Base-by-base conservation (phyloP, 768 basidiomycete species). In the Lactarius sanguifluus region DNA sequence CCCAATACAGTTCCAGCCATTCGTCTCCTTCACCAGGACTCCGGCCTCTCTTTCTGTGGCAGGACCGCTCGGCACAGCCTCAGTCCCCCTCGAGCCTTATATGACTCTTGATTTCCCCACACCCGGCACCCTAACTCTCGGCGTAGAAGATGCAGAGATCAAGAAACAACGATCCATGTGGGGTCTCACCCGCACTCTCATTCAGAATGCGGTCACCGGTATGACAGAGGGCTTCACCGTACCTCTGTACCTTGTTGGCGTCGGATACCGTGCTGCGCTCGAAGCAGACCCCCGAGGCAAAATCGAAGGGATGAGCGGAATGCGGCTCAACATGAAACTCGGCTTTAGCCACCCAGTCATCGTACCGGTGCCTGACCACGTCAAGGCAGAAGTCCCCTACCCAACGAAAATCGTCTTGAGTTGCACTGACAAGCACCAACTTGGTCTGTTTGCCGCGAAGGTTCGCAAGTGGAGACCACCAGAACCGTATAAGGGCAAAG, bases 401-500 rank as follows among this genome's bases (percentile, higher is more conserved):
- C 86, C 96, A 8, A 97, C 94, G 1, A 90, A 91, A 78, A 94
- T 98, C 64, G 76, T 88, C 36, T 77, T 98, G 30, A 83, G 79
- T 25, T 94, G 95, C 71, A 91, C 86, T 62, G 90, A 97, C 79
- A 98, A 98, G 76, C 91, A 97, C 72, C 78, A 82, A 57, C 76
- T 99, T 65, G 94, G 94, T 1, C 81, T 92, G 70, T 96, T 96
- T 74, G 91, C 94, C 0, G 94, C 96, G 6, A 85, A 87, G 70
- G 88, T 98, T 30, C 82, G 95, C 68, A 83, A 82, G 66, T 89
- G 88, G 79, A 85, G 96, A 72, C 89, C 89, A 71, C 96, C 96
- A 25, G 96, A 99, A 75, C 96, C 95, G 18, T 99, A 98, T 79
- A 94, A 98, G 79, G 96, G 95, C 75, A 98, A 98, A 85, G 95